Base-by-base conservation (phyloP, 139 green algal genomes). In the Coelastrella sp. region DNA sequence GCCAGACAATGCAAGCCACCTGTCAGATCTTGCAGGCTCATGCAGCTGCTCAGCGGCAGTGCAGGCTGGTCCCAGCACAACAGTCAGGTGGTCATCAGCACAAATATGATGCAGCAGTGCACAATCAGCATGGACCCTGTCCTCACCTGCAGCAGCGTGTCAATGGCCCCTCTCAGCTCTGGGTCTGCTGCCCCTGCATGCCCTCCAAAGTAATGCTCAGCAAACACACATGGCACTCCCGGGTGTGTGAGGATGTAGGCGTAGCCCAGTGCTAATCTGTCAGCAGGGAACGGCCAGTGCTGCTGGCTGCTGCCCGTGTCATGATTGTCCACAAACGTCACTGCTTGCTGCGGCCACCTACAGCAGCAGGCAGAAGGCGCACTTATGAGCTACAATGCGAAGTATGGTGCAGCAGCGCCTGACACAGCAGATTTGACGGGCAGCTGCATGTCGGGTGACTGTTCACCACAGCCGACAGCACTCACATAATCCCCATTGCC, bases 181-280 rank as follows among this genome's bases (percentile, higher is more conserved):
- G 70, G 17, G 8, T 92, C 85, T 61, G 92, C 94, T 90, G 92
- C 96, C 75, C 93, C 87, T 19, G 24, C 6, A 14, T 70, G 63
- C 27, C 63, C 7, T 10, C 84, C 84, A 70, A 95, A 97, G 87
- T 96, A 87, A 89, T 99, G 97, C 82, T 98, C 96, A 84, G 92
- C 98, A 81, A 98, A 97, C 15, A 97, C 56, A 92, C 93, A 96
- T 19, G 95, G 95, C 0, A 94, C 93, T 58, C 91, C 97, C 0
- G 97, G 97, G 93, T 99, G 97, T 15, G 98, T 99, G 25, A 99
- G 92, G 58, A 99, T 96, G 94, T 99, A 99, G 20, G 96, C 96
- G 78, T 99, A 99, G 22, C 98, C 97, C 63, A 93, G 22, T 12
- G 89, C 89, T 15, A 97, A 79, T 27, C 95, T 81, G 10, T 96